phyloP scores from a whole-genome alignment of 306 rosid species.

The Dalbergia cultrata region DNA sequence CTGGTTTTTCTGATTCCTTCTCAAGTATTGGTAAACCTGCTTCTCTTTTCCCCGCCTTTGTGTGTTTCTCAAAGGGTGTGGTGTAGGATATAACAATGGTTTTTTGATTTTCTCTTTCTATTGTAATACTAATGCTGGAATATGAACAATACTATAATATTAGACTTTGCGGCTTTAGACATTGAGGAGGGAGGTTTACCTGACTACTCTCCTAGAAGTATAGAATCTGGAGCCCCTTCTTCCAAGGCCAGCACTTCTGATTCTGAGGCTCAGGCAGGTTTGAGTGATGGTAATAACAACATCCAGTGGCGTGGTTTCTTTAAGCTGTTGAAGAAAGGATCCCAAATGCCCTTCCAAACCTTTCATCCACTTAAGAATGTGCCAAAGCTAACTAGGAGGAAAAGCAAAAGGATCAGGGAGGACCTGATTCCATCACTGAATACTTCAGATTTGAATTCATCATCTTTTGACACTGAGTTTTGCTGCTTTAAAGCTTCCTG shows the following conservation, averaged over 20 bases:
- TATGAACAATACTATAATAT: neutral
- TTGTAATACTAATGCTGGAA: slow-evolving; percentile 37
- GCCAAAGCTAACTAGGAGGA: slow-evolving; percentile 77
- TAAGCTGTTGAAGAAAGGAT: slow-evolving; percentile 69
- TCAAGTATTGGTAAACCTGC: slow-evolving; percentile 58
- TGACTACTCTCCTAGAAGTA: slow-evolving; percentile 55
- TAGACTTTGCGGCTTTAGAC: slow-evolving; percentile 60
- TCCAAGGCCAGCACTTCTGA: slow-evolving; percentile 78
- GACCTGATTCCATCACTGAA: slow-evolving; percentile 65
- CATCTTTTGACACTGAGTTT: slow-evolving; percentile 62
- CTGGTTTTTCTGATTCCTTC: slow-evolving; percentile 72
- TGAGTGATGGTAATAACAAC: slow-evolving; percentile 18
- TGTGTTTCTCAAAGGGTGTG: neutral
- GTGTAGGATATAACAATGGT: neutral
- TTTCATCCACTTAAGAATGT: slow-evolving; percentile 64
- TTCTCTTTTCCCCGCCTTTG: neutral
- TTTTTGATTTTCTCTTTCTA: neutral
- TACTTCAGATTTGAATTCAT: slow-evolving; percentile 54
- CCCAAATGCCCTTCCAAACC: slow-evolving; percentile 63
- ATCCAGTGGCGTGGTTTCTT: slow-evolving; percentile 75
- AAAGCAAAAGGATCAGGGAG: slow-evolving; percentile 75
- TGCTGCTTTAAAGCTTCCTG: slow-evolving; percentile 82
- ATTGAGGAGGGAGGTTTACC: slow-evolving; percentile 51
- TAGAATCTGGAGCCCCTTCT: slow-evolving; percentile 61
- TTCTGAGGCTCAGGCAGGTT: slow-evolving; percentile 54